Evolutionary conservation across 495 filamentous ascomycete species (phyloP), one percentile per base, ranked within the genome.

Genomic region (Penicillium riverlandense): DNA sequence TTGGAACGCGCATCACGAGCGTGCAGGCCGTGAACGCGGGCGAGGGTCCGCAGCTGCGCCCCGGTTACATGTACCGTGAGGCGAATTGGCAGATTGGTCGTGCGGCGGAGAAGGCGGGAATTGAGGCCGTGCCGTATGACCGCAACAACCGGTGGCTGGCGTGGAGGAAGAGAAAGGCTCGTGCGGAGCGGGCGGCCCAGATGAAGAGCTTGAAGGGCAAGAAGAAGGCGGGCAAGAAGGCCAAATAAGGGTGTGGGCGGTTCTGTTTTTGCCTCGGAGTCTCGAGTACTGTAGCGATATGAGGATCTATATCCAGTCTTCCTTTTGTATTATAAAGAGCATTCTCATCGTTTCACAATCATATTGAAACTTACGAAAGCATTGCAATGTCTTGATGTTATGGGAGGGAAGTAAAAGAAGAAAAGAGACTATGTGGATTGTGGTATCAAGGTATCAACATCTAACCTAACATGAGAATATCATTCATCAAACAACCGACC

Each of bases 51-150:
- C 69, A 72, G 44, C 59, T 90, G 47, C 73, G 80, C 37, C 70
- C 75, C 6, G 82, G 86, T 42, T 89, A 90, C 64, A 83, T 84
- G 68, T 90, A 87, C 65, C 77, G 87, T 46, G 83, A 90, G 69
- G 73, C 79, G 41, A 95, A 92, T 66, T 91, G 84, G 84, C 67
- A 82, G 59, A 90, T 96, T 67, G 90, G 89, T 47, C 53, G 79
- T 11, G 73, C 73, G 14, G 81, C 76, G 29, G 80, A 85, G 62
- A 72, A 70, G 63, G 75, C 74, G 28, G 70, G 72, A 13, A 67
- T 80, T 34, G 67, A 64, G 38, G 77, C 76, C 8, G 59, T 62
- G 53, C 40, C 59, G 36, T 83, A 75, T 54, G 68, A 79, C 41
- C 70, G 62, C 9, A 66, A 72, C 22, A 77, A 84, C 59, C 70